Evolutionary conservation across 1,284 basidiomycete species (phyloP).

Genomic region (Austroboletus novae-zelandiae): DNA sequence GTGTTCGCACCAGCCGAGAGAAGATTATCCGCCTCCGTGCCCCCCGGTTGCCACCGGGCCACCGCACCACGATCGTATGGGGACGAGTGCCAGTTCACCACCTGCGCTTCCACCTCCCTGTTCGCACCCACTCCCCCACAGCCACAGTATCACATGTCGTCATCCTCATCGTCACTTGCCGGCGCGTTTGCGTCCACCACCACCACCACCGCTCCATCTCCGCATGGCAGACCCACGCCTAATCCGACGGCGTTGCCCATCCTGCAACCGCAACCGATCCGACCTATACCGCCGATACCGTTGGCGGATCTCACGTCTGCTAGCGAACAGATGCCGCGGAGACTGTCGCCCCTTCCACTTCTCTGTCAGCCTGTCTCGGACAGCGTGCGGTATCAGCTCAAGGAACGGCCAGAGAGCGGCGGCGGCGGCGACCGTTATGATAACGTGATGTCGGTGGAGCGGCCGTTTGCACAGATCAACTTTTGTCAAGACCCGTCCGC

Average conservation of each 20-base stretch:
- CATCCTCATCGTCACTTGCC: slow-evolving; percentile 23
- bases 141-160: slow-evolving; percentile 20
- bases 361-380: slow-evolving; percentile 36
- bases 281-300: slow-evolving; percentile 52
- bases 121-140: slow-evolving; percentile 19
- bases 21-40: slow-evolving; percentile 31
- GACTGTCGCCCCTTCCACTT: slow-evolving; percentile 30
- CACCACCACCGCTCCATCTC: slow-evolving; percentile 11
- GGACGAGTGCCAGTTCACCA: slow-evolving; percentile 18
- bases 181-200: slow-evolving; percentile 24
- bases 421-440: slow-evolving; percentile 6
- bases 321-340: slow-evolving; percentile 12
- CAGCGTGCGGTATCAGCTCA: slow-evolving; percentile 29
- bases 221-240: slow-evolving; percentile 12
- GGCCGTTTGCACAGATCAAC: slow-evolving; percentile 17
- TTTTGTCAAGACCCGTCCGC: slow-evolving; percentile 15
- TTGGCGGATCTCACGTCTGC: slow-evolving; percentile 44
- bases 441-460: slow-evolving; percentile 7
- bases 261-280: slow-evolving; percentile 52
- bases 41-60: slow-evolving; percentile 6
- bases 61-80: slow-evolving; percentile 12
- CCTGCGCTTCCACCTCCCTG: slow-evolving; percentile 14
- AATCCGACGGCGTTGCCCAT: slow-evolving; percentile 32
- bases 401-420: slow-evolving; percentile 4
- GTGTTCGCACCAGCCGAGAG: slow-evolving; percentile 20